These are phyloP conservation scores for Solanum appendiculatum DNA, from an alignment of 257 asterid genomes.

Conservation along the genomic window DNA sequence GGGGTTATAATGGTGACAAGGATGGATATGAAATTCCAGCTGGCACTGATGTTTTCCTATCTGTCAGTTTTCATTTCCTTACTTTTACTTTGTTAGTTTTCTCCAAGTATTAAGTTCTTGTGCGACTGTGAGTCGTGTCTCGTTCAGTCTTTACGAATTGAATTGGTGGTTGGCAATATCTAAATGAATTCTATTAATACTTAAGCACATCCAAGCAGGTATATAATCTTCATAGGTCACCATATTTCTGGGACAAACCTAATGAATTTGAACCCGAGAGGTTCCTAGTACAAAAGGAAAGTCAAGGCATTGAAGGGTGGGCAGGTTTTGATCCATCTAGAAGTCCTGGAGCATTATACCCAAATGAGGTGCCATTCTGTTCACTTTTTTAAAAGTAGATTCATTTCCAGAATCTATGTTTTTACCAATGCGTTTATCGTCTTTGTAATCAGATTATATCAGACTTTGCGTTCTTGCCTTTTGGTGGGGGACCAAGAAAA, in stretches of 20 bases:
- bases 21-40: slow-evolving; percentile 72
- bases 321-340: slow-evolving; percentile 91
- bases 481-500: slow-evolving; percentile 96
- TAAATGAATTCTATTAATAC: neutral
- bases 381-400: neutral
- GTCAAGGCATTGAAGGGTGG: slow-evolving; percentile 73
- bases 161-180: neutral
- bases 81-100: neutral
- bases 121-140: neutral
- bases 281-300: slow-evolving; percentile 43
- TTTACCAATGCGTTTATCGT: neutral
- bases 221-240: slow-evolving; percentile 95
- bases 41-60: slow-evolving; percentile 79
- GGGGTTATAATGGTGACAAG: slow-evolving; percentile 70
- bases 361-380: slow-evolving; percentile 61
- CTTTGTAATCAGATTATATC: slow-evolving; percentile 45
- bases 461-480: slow-evolving; percentile 92
- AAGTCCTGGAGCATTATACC: slow-evolving; percentile 93
- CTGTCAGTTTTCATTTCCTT: slow-evolving; percentile 35
- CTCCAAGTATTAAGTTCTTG: neutral
- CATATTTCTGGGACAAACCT: slow-evolving; percentile 83
- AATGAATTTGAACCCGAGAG: slow-evolving; percentile 89
- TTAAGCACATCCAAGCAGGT: slow-evolving; percentile 32
- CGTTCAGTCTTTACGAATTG: neutral
- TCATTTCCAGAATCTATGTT: neutral